phyloP scores from a whole-genome alignment of 2,329 filamentous ascomycete species.

The Diplocarpon rosae region DNA sequence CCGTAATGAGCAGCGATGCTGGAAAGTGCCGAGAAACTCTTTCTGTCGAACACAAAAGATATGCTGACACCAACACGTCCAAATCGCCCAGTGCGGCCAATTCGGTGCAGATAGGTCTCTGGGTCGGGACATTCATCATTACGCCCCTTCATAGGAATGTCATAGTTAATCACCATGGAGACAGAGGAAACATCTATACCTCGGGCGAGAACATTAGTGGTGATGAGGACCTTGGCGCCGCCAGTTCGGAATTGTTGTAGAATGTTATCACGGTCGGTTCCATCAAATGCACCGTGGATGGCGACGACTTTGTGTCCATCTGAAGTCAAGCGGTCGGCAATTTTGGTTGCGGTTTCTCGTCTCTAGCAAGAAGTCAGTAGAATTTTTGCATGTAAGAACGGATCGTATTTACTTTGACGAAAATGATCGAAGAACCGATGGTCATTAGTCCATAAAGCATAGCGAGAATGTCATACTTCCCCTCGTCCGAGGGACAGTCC shows the following conservation, averaged over 20 bases:
- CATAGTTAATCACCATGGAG: constrained; percentile 98
- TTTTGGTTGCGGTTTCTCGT: constrained; percentile 72
- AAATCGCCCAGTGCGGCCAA: constrained; percentile 92
- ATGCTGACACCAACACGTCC: constrained; percentile 93
- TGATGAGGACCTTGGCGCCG: constrained; percentile 89
- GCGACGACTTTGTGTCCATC: constrained; percentile 91
- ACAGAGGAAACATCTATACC: constrained; percentile 92
- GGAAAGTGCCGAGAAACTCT: constrained; percentile 68
- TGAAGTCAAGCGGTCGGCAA: constrained; percentile 72
- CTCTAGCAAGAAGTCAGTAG: constrained; percentile 42
- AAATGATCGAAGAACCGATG: constrained; percentile 94
- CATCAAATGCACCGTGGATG: constrained; percentile 80
- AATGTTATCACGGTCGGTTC: constrained; percentile 68
- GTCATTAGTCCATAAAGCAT: constrained; percentile 95
- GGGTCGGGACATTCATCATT: constrained; percentile 77
- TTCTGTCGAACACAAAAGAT: constrained; percentile 81
- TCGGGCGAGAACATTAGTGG: constrained; percentile 90
- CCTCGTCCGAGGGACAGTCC: constrained; percentile 70
- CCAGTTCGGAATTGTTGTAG: constrained; percentile 80
- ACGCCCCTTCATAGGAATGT: constrained; percentile 64
- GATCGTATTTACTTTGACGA: constrained; percentile 60
- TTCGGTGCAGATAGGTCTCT: constrained; percentile 96
- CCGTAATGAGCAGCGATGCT: constrained; percentile 72
- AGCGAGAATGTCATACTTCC: constrained; percentile 82
- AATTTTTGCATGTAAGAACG: too few species aligned